Percentiles rank a stretch among this genome's conserved stretches.
phyloP scores from a whole-genome alignment of 106 monocot genomes.

The Agapanthus africanus region DNA sequence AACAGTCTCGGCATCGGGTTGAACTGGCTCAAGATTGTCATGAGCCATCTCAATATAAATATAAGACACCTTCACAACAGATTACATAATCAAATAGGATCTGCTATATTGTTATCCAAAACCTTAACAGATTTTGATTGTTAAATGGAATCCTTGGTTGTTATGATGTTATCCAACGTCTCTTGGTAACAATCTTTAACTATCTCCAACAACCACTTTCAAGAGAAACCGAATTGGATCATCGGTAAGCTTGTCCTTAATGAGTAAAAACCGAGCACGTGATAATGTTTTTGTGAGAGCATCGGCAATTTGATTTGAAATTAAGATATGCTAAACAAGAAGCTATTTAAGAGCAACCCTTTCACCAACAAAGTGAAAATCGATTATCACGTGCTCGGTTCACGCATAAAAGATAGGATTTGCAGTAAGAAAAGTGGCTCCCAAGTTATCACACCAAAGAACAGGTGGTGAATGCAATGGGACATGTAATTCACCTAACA shows the following conservation, averaged over 20 bases:
- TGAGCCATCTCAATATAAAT: too few relatives aligned
- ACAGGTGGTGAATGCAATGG: neutral
- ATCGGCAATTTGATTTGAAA: neutral
- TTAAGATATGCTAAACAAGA: neutral
- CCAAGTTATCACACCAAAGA: constrained; percentile 1
- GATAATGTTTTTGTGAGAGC: neutral
- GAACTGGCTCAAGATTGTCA: too few relatives aligned
- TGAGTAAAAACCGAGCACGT: neutral
- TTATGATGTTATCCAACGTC: too few relatives aligned
- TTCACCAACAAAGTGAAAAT: neutral
- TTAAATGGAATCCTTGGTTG: too few relatives aligned
- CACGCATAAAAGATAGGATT: neutral
- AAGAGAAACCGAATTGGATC: neutral
- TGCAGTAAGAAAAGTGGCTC: neutral
- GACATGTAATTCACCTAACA: neutral
- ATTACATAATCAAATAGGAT: too few relatives aligned
- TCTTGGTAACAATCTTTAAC: too few relatives aligned
- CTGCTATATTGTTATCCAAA: too few relatives aligned
- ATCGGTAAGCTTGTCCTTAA: neutral
- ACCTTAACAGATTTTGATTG: too few relatives aligned
- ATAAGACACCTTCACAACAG: too few relatives aligned
- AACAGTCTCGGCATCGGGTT: too few relatives aligned
- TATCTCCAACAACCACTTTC: too few relatives aligned
- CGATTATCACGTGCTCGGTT: too few relatives aligned
- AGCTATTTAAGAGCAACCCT: neutral